phyloP scores from a whole-genome alignment of 2,329 filamentous ascomycete genomes.

The Trichoderma harzianum region DNA sequence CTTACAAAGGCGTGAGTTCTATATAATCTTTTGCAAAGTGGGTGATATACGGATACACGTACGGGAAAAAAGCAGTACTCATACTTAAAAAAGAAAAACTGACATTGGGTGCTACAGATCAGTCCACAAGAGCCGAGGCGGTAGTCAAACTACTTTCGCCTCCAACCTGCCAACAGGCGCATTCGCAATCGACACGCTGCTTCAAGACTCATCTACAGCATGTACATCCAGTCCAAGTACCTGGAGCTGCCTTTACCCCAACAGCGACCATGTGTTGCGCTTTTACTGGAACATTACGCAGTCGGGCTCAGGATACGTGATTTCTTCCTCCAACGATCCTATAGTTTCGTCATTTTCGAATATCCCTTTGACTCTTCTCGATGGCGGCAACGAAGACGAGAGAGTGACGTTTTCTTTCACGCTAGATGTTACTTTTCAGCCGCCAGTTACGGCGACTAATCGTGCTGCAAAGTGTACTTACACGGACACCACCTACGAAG shows the following conservation, averaged over 20 bases:
- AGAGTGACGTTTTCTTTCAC: conserved; percentile 56
- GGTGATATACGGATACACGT: background rate
- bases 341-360: conserved; percentile 56
- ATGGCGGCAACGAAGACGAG: conserved; percentile 47
- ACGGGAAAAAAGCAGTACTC: background rate
- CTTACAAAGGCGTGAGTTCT: conserved; percentile 35
- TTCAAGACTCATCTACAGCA: conserved; percentile 49
- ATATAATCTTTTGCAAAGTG: background rate
- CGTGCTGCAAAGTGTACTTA: conserved; percentile 55
- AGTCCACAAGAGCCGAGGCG: background rate
- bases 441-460: conserved; percentile 43
- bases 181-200: conserved; percentile 58
- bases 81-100: background rate
- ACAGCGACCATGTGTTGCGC: conserved; percentile 42
- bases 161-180: conserved; percentile 56
- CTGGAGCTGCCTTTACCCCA: conserved; percentile 63
- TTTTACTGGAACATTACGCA: conserved; percentile 61
- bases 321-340: conserved; percentile 54
- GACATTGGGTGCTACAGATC: background rate
- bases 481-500: conserved; percentile 52
- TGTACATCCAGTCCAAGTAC: conserved; percentile 58
- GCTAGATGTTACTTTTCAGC: conserved; percentile 51
- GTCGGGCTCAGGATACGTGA: conserved; percentile 42
- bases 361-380: conserved; percentile 46
- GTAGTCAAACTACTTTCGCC: background rate